Conservation (phyloP, 1,139 yeast genomes). For the Sporopachydermia cereana region DNA sequence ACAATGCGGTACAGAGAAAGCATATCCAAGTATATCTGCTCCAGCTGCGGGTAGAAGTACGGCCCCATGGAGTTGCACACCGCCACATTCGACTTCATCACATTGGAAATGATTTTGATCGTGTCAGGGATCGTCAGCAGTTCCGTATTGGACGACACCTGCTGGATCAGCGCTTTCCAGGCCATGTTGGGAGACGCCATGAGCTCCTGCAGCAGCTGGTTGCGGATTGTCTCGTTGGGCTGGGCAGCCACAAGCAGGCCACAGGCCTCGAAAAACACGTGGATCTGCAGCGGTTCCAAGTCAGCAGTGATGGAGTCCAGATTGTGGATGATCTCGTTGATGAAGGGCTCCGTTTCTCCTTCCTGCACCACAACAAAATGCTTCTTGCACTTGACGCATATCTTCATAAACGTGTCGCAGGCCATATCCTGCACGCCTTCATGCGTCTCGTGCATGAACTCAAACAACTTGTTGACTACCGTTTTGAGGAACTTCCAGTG, state of each 20-base stretch:
- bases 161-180: conserved; percentile 81
- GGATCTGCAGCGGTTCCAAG: conserved; percentile 93
- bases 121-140: conserved; percentile 74
- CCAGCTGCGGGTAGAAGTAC: conserved; percentile 81
- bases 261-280: conserved; percentile 95
- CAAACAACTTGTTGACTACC: conserved; percentile 88
- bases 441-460: conserved; percentile 98
- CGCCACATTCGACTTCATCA: conserved; percentile 87
- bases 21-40: conserved; percentile 81
- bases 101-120: conserved; percentile 85
- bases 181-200: conserved; percentile 92
- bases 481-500: conserved; percentile 97
- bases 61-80: conserved; percentile 92
- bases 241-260: conserved; percentile 90
- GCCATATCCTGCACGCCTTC: conserved; percentile 99
- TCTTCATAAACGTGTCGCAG: conserved; percentile 94
- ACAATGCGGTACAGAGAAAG: conserved; percentile 83
- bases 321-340: conserved; percentile 75
- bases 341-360: conserved; percentile 85
- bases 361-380: conserved; percentile 86
- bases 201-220: conserved; percentile 59
- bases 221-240: conserved; percentile 49
- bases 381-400: conserved; percentile 87
- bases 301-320: conserved; percentile 84
- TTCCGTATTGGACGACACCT: conserved; percentile 84